Percentiles rank a stretch among this genome's conserved stretches.
Evolutionary conservation across 2,329 filamentous ascomycete species (phyloP).

Genomic region (Metarhizium guizhouense): DNA sequence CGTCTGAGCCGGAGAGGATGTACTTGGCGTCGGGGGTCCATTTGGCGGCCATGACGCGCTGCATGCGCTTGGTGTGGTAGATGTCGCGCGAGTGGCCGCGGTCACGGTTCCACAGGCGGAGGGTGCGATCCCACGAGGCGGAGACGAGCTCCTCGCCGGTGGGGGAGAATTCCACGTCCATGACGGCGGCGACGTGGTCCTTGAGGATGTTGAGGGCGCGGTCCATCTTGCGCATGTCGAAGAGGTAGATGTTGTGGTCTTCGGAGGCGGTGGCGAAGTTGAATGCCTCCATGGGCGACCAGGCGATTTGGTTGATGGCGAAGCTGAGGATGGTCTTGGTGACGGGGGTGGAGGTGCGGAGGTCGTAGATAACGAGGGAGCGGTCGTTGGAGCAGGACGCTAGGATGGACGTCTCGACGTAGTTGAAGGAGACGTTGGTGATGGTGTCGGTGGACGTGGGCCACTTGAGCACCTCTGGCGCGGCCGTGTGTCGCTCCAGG

Average conservation of each 20-base stretch:
- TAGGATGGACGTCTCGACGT: conserved; percentile 84
- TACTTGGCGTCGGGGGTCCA: conserved; percentile 90
- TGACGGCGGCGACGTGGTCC: conserved; percentile 82
- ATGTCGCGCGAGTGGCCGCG: conserved; percentile 82
- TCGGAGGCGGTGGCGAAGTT: conserved; percentile 91
- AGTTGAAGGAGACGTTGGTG: conserved; percentile 80
- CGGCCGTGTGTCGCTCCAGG: conserved; percentile 68
- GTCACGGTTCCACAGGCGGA: conserved; percentile 75
- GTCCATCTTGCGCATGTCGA: conserved; percentile 88
- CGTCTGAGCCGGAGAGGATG: conserved; percentile 82
- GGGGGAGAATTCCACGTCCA: conserved; percentile 93
- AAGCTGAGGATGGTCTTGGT: conserved; percentile 75
- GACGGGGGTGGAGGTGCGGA: conserved; percentile 76
- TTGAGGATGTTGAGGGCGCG: conserved; percentile 83
- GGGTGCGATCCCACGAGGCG: conserved; percentile 75
- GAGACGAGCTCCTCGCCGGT: conserved; percentile 91
- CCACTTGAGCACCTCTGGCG: conserved; percentile 77
- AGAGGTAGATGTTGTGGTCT: conserved; percentile 81
- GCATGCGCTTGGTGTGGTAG: conserved; percentile 97
- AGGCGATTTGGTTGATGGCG: conserved; percentile 73
- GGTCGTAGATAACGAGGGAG: conserved; percentile 82
- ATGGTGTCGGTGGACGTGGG: conserved; percentile 87
- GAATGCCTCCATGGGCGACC: conserved; percentile 96
- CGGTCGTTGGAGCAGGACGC: conserved; percentile 80
- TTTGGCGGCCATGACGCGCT: conserved; percentile 76